These are phyloP conservation scores for Kuraishia floccosa DNA, from an alignment of 805 yeast genomes.

Conservation along the genomic window DNA sequence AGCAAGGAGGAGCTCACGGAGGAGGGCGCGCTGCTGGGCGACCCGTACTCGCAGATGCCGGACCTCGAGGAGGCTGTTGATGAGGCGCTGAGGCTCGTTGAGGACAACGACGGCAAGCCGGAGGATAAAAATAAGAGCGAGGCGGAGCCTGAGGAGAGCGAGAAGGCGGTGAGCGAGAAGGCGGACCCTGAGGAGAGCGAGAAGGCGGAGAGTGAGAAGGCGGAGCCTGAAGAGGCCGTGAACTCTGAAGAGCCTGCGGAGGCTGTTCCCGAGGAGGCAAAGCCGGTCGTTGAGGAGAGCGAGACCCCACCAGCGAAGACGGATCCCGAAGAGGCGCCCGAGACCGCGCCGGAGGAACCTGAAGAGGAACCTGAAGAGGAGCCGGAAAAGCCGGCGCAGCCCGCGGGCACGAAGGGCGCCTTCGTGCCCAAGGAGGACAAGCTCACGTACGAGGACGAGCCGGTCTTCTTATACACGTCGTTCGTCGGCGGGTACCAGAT, in stretches of 20 bases:
- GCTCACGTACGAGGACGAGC: constrained; percentile 33
- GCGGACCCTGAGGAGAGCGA: not conserved
- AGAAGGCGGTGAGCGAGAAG: not conserved
- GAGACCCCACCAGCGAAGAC: not conserved
- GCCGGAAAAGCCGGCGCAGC: not conserved
- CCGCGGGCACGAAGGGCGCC: constrained; percentile 10
- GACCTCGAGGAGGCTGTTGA: constrained; percentile 38
- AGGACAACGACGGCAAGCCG: constrained; percentile 9
- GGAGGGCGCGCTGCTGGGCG: constrained; percentile 50
- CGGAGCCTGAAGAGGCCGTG: not conserved
- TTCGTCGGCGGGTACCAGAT: constrained; percentile 81
- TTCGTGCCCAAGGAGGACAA: constrained; percentile 20
- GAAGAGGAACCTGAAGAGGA: not conserved
- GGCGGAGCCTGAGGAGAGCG: constrained; percentile 6
- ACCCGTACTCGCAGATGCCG: constrained; percentile 33
- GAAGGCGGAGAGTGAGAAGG: constrained; percentile 4
- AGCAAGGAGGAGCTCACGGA: constrained; percentile 29
- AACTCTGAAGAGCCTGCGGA: constrained; percentile 13
- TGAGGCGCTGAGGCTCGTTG: constrained; percentile 26
- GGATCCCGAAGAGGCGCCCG: constrained; percentile 2
- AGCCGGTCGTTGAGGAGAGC: not conserved
- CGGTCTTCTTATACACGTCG: constrained; percentile 74
- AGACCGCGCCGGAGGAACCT: not conserved
- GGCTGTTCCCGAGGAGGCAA: constrained; percentile 5
- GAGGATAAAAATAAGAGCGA: constrained; percentile 9